Evolutionary conservation across 352 stramenopile genomes (phyloP), one percentile per base, ranked within the genome.

Genomic region (Phytopythium cucurbitacearum): DNA sequence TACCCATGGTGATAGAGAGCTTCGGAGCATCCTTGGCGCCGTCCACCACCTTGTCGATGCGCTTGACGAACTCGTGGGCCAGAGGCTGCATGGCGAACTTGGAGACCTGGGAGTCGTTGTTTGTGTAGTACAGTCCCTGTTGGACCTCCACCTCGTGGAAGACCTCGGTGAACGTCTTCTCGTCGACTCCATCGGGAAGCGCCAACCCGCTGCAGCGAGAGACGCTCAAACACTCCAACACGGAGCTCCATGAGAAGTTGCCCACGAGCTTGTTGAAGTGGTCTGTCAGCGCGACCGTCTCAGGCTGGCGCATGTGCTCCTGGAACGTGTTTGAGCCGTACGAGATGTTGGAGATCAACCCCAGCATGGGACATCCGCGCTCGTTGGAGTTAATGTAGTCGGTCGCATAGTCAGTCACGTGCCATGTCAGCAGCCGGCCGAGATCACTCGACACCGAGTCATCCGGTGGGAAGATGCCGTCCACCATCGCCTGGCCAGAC

Each of bases 71-170:
- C 55, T 95, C 85, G 21, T 66, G 58, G 47, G 80, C 67, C 33
- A 93, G 77, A n/a, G 79, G 85, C 58, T 93, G 82, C 85, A 95
- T 95, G 42, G 80, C 81, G 34, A 89, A 44, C 63, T 95, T 93
- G 38, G 85, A 63, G 59, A 81, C 91, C 79, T 78, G 88, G 49
- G 79, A 91, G 48, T 92, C 56, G 67, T 93, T 91, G 60, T 82
- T 86, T 13, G 71, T 80, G 3, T 90, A 60, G 57, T 78, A 88
- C 7, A 92, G 51, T 3, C 61, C 60, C 52, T 90, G 57, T 35
- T 79, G 78, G 6, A 73, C 66, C 56, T 95, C 80, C 4, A 93
- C 82, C 56, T 93, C 80, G 48, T 79, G 60, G 57, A 86, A 90
- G 5, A 89, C 80, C 48, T 79, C 86, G 15, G 73, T 81, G 48